Conservation (phyloP, 2,329 filamentous ascomycete genomes). For the Cordyceps cateniannulata region DNA sequence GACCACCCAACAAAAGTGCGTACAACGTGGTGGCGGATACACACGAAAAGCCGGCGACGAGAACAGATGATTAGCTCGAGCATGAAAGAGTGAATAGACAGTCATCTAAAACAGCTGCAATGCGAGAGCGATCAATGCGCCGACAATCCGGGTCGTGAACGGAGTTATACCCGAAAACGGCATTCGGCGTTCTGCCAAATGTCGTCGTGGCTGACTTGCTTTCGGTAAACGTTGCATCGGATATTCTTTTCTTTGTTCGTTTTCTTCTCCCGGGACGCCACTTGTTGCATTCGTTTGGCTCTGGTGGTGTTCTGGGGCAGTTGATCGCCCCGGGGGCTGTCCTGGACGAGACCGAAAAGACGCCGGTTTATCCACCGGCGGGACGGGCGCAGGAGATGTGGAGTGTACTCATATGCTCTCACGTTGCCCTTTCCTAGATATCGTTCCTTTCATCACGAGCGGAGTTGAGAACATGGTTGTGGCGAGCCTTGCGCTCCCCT, state of each 20-base stretch:
- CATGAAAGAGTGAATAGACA: neutral
- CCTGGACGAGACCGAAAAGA: neutral
- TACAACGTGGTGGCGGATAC: neutral
- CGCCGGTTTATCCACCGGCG: neutral
- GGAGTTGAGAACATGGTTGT: neutral
- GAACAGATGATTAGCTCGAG: neutral
- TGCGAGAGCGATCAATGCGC: neutral
- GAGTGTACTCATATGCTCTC: neutral
- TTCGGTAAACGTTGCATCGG: neutral
- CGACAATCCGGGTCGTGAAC: neutral
- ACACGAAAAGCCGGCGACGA: neutral
- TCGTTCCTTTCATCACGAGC: neutral
- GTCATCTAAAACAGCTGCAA: neutral
- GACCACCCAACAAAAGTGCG: neutral
- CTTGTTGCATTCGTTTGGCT: neutral
- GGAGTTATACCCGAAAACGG: neutral
- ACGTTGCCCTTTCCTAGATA: neutral
- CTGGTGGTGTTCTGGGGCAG: neutral
- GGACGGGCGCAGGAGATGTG: neutral
- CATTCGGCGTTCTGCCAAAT: neutral
- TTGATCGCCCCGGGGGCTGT: neutral
- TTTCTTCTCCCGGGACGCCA: no score
- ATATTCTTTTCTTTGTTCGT: neutral
- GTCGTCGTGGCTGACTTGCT: neutral
- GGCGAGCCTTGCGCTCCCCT: neutral